Base-by-base conservation (phyloP, 169 alveolate genomes). In the Cryptosporidium tyzzeri region DNA sequence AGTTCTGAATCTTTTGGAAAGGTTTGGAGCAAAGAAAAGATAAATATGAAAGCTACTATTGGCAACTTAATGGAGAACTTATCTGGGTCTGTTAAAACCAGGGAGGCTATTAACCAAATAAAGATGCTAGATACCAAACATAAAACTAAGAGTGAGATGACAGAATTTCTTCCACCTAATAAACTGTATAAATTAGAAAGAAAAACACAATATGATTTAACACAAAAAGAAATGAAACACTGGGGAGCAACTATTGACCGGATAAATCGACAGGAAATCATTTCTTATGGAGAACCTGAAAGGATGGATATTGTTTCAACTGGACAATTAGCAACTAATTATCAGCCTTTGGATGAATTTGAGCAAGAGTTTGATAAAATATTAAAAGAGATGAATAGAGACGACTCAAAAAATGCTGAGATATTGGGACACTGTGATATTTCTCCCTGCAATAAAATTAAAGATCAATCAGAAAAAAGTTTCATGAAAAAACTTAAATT, bases 221-320 rank as follows among this genome's bases (percentile, higher is more conserved):
- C 70, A 14, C 84, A 92, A 44, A 92, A 92, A 55, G 86, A 18
- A 7, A 91, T 85, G 75, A 93, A 92, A 58, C 92, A 86, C 48
- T 93, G 95, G 95, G 94, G 92, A 26, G 92, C 94, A 3, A 51
- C 86, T 35, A 69, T 93, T 31, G 92, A 84, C 26, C 69, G 84
- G 23, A 37, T 91, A 35, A 92, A 92, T 58, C 85, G 92, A 0
- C 92, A 69, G 26, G 89, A 86, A 29, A 45, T n/a, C 3, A 48
- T 69, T 29, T 75, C 41, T 21, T 85, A 70, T 71, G 68, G 91
- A 31, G 73, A 69, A 4, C 62, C 91, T 51, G 94, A 93, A 21
- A 86, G 65, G 18, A 55, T 73, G 0, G 85, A 55, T 10, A 85
- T 33, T 6, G 39, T 80, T 16, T 59, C 93, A 2, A 91, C 84